Base-by-base conservation (phyloP, 352 stramenopile genomes). In the Pythium guiyangense region DNA sequence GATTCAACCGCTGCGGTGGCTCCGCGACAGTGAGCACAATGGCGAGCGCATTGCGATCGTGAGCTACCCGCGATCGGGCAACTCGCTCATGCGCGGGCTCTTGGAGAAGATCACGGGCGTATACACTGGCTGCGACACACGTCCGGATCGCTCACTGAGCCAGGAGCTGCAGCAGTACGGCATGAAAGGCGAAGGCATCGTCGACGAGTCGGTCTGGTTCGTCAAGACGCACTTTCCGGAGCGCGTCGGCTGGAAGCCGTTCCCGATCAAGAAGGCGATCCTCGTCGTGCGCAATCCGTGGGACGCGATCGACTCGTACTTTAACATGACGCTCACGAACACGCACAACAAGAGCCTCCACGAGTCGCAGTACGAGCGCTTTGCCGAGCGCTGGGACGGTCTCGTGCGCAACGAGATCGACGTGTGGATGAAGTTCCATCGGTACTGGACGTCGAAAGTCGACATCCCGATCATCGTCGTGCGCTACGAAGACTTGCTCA, bases 251-350 rank as follows among this genome's bases (percentile, higher is more conserved):
- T 97, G 81, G 82, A 86, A 91, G 69, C 65, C 64, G 20, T 89
- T 90, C 64, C 74, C 62, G 40, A 71, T 74, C 39, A 70, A 90
- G 54, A 93, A 93, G 51, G 79, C 82, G n/a, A 92, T 95, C 56
- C 68, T 95, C 15, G 84, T 95, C 10, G 84, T 95, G 57, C 84
- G 97, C 45, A 99, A 99, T 70, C 97, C 96, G 2, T 99, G 96
- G 81, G 97, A 99, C 84, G 91, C 96, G 26, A 99, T 99, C 70
- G 95, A 99, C 60, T 99, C 95, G 49, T 99, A 99, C 75, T 99
- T 98, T 67, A 99, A 99, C 74, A 96, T 99, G 79, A 96, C 86
- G 49, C 73, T 98, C 52, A 98, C 92, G 18, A 97, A 97, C 65
- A 93, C 88, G 49, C 92, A 98, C 76, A 94, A 95, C 65, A 90